phyloP scores from a whole-genome alignment of 2,329 filamentous ascomycete genomes.

The Coniella vitis region DNA sequence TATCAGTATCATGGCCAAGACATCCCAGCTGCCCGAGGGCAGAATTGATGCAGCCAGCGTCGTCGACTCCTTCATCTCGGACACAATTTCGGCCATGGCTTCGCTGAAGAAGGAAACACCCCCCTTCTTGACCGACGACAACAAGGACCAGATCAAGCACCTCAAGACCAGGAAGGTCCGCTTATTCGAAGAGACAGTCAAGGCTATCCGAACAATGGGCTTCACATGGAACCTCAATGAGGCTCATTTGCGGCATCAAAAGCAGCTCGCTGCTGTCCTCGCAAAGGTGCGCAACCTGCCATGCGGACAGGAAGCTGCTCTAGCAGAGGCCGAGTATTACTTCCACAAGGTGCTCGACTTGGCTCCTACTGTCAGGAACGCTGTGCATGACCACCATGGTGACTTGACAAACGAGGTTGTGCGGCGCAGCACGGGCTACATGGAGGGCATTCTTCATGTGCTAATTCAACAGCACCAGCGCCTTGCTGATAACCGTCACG shows the following conservation, averaged over 20 bases:
- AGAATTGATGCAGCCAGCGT: conserved; percentile 50
- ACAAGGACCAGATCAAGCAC: conserved; percentile 76
- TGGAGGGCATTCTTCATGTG: conserved; percentile 79
- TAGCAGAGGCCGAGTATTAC: conserved; percentile 56
- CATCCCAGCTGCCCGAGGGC: conserved; percentile 46
- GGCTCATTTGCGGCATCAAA: conserved; percentile 66
- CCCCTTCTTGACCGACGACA: conserved; percentile 73
- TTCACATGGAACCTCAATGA: conserved; percentile 75
- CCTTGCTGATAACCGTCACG: conserved; percentile 34
- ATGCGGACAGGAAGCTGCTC: conserved; percentile 21
- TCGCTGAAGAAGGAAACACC: conserved; percentile 83
- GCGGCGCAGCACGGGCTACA: conserved; percentile 68
- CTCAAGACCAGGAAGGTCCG: conserved; percentile 87
- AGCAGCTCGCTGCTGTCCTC: conserved; percentile 63
- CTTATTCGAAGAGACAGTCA: conserved; percentile 82
- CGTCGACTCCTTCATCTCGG: conserved; percentile 61
- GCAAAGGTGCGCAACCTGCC: conserved; percentile 44
- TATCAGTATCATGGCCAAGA: conserved; percentile 64
- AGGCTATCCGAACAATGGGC: conserved; percentile 80
- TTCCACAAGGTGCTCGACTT: conserved; percentile 76
- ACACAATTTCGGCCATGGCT: conserved; percentile 59
- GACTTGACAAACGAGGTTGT: conserved; percentile 80
- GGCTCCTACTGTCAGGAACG: conserved; percentile 59
- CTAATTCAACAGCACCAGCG: conserved; percentile 52
- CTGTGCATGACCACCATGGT: conserved; percentile 67